Conservation (phyloP, 495 filamentous ascomycete species). For the Neurospora tetrasperma region DNA sequence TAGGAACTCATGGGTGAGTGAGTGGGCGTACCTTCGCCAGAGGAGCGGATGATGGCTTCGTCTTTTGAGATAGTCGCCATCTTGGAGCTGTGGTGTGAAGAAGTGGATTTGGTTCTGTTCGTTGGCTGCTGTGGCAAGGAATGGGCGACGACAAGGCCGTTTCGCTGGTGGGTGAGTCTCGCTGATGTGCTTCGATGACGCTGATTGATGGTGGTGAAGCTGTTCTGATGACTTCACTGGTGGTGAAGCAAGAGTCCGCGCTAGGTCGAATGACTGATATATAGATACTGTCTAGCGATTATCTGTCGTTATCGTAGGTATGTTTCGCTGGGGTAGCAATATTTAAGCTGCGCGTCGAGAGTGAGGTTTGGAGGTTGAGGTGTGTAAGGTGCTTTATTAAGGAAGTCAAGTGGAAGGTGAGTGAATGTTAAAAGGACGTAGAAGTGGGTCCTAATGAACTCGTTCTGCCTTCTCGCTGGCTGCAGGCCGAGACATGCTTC, state of each 20-base stretch:
- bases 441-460: not conserved
- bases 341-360: not conserved
- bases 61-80: conserved; percentile 5
- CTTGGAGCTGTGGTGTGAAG: not conserved
- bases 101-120: not conserved
- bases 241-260: not conserved
- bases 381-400: not conserved
- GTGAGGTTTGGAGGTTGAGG: not conserved
- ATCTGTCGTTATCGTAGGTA: not conserved
- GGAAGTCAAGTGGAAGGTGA: not conserved
- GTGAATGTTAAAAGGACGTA: not conserved
- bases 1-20: conserved; percentile 4
- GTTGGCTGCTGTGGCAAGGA: not conserved
- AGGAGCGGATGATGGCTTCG: conserved; percentile 16
- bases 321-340: not conserved
- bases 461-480: not conserved
- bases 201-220: not conserved
- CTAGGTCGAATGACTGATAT: not conserved
- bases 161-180: not conserved
- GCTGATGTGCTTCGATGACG: not conserved
- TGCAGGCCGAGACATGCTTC: not conserved
- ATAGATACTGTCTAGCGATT: not conserved
- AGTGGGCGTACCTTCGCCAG: conserved; percentile 20
- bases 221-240: not conserved
- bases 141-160: not conserved